Percentiles rank a stretch among this genome's conserved stretches.
These are phyloP conservation scores for Helianthus annuus DNA, from an alignment of 129 eudicot genomes.

Conservation along the genomic window HanXRQr2.0-SUNRISE NC_035443.2:165836601-165837100, in stretches of 20 bases:
- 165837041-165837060: background rate
- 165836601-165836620: too few relatives aligned
- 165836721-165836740: constrained; percentile 45
- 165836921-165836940: constrained; percentile 39
- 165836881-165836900: constrained; percentile 4
- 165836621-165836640: too few relatives aligned
- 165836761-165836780: constrained; percentile 39
- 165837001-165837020: constrained; percentile 39
- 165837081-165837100: background rate
- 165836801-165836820: constrained; percentile 42
- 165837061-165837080: background rate
- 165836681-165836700: constrained; percentile 10
- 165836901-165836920: background rate
- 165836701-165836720: constrained; percentile 41
- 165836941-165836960: constrained; percentile 39
- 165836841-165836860: constrained; percentile 18
- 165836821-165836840: constrained; percentile 38
- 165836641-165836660: too few relatives aligned
- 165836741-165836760: constrained; percentile 49
- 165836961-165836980: constrained; percentile 48
- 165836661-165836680: background rate
- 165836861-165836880: constrained; percentile 13
- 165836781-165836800: constrained; percentile 50
- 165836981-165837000: constrained; percentile 49
- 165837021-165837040: background rate